phyloP scores from a whole-genome alignment of 441 rosid genomes.

The Mallotus repandus region DNA sequence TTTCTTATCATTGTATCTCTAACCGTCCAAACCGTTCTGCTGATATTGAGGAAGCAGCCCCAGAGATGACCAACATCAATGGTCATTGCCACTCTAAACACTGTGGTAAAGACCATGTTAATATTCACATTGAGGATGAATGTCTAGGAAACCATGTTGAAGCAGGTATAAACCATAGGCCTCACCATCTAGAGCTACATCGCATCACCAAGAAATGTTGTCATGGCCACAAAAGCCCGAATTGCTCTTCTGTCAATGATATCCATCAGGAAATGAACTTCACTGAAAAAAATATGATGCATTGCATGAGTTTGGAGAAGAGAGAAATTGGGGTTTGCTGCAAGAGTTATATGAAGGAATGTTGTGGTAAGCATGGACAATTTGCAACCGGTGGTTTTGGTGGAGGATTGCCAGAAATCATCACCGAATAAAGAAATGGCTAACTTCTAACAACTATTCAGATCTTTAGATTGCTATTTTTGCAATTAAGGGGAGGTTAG shows the following conservation, averaged over 20 bases:
- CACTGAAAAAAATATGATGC: neutral
- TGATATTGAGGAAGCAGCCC: neutral
- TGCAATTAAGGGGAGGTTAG: too few relatives aligned
- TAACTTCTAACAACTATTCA: too few relatives aligned
- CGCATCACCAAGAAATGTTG: slow-evolving; percentile 17
- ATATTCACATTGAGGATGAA: neutral
- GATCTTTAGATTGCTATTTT: too few relatives aligned
- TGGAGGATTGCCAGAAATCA: slow-evolving; percentile 47
- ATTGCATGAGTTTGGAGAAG: slow-evolving; percentile 41
- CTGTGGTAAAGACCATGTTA: slow-evolving; percentile 25
- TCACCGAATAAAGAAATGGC: slow-evolving; percentile 35
- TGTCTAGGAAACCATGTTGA: slow-evolving; percentile 21
- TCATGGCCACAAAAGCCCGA: neutral
- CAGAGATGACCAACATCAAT: neutral
- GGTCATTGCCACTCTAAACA: slow-evolving; percentile 32
- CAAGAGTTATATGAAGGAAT: slow-evolving; percentile 61
- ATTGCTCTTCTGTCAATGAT: slow-evolving; percentile 13
- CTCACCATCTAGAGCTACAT: slow-evolving; percentile 19
- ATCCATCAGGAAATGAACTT: slow-evolving; percentile 7
- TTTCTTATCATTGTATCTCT: neutral
- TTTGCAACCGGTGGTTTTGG: slow-evolving; percentile 39
- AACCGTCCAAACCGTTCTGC: slow-evolving; percentile 12
- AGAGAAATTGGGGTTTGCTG: slow-evolving; percentile 60
- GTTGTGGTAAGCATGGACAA: slow-evolving; percentile 47
- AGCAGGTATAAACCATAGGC: slow-evolving; percentile 21